These are phyloP conservation scores for Pyrenochaeta sp. DNA, from an alignment of 2,329 filamentous ascomycete species.

Conservation along the genomic window DNA sequence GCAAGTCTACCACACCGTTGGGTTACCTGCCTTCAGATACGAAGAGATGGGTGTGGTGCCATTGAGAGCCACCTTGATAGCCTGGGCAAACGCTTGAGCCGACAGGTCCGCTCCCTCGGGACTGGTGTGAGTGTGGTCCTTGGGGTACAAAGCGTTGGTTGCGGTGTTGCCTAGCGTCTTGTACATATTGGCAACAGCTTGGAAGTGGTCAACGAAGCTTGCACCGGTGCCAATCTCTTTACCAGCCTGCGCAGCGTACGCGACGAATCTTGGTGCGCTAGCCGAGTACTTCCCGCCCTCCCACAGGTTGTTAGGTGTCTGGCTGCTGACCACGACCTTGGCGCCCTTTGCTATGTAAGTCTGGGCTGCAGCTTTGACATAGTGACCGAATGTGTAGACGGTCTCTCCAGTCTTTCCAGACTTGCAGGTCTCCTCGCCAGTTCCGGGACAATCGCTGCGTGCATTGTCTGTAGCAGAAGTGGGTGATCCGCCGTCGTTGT, in stretches of 20 bases:
- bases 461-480: not conserved
- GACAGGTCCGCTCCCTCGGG: conserved; percentile 3
- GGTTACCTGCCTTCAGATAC: not conserved
- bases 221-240: conserved; percentile 2
- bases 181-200: conserved; percentile 6
- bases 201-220: conserved; percentile 6
- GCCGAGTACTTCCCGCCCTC: conserved; percentile 1
- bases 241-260: not conserved
- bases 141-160: conserved; percentile 1
- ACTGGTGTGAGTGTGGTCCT: conserved; percentile 4
- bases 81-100: conserved; percentile 4
- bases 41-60: conserved; percentile 3
- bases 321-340: conserved; percentile 3
- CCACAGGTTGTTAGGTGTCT: conserved; percentile 6
- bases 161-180: conserved; percentile 1
- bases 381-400: conserved; percentile 4
- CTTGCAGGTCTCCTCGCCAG: conserved; percentile 2
- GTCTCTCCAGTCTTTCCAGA: not conserved
- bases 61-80: conserved; percentile 3
- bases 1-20: not conserved
- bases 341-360: conserved; percentile 1
- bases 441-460: conserved; percentile 6
- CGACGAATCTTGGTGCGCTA: not conserved
- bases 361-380: conserved; percentile 4
- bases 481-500: conserved; percentile 3